Base-by-base conservation (phyloP, 169 alveolate genomes). In the Eimeria brunetti region DNA sequence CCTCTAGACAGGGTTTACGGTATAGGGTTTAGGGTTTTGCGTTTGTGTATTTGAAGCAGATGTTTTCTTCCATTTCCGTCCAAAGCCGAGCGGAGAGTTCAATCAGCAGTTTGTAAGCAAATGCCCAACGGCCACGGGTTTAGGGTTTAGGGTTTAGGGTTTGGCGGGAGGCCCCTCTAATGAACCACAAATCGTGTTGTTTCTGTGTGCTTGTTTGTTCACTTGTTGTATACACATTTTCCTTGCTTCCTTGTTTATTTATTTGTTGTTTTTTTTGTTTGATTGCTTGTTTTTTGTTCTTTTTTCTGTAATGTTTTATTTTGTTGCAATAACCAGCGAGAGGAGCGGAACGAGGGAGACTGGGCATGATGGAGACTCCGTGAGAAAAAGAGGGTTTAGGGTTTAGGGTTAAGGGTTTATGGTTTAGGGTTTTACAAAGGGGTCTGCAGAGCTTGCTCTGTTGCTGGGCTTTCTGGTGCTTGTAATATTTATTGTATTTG, bases 81-180 rank as follows among this genome's bases (percentile, higher is more conserved):
- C 83, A 71, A 38, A 71, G 83, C 46, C 38, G 46, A 71, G 83
- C 27, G 4, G 83, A 71, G 27, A 71, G 83, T 30, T 71, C 83
- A n/a, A 38, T 36, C 22, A 75, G 60, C 60, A 75, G 56, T 38
- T 9, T 75, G 60, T 75, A 36, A 75, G 60, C 49, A 56, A 8
- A 20, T 2, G 36, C 8, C n/a, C n/a, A 8, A 9, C n/a, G 83
- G 83, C 11, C 36, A 33, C 30, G 83, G 56, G 83, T 73, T 73
- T 49, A 51, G 69, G 64, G 64, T 78, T 78, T 78, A 78, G 60
- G 88, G 88, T 46, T 44, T 78, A 46, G 83, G 83, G 83, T 73
- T 73, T 64, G 20, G 75, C 30, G n/a, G 73, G n/a, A n/a, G n/a
- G n/a, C n/a, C n/a, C n/a, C n/a, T n/a, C n/a, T n/a, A n/a, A n/a